Base-by-base conservation (phyloP, 1,284 basidiomycete genomes). In the Ustanciosporium gigantosporum region DNA sequence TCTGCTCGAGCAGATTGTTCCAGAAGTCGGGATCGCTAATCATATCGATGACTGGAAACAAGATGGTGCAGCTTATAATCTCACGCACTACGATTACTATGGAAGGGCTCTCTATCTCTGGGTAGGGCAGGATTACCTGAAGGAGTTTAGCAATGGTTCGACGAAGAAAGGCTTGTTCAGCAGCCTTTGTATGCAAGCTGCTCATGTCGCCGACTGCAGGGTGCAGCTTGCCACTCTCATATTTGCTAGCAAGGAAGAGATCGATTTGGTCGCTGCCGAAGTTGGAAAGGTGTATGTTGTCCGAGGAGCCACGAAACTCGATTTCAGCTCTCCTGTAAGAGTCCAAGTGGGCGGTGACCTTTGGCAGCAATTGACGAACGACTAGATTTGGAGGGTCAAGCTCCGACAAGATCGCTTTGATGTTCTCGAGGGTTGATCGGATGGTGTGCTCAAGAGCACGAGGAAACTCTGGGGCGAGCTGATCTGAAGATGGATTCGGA, bases 1-100 rank as follows among this genome's bases (percentile, higher is more conserved):
- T 84, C 80, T 92, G 87, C 76, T 96, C 92, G 43, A 97, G 89
- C 36, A 86, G 84, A 45, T 86, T 83, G 79, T 97, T 97, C 91
- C 92, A 96, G 32, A 95, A 95, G 78, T 97, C 94, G 15, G 91
- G 89, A 75, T 97, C 93, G 39, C 88, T 84, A 35, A 97, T 74
- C 86, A 93, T 89, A 46, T 96, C 90, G 81, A 96, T 87, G 45
- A 94, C 78, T 3, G 93, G 91, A 70, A 88, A 85, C 24, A 96
- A 76, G 5, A 95, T 85, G 2, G 87, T 82, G 70, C 90, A 93
- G 5, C 89, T 84, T 3, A 89, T 80, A 65, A 97, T 84, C 78
- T 98, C 94, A 36, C 90, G 14, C 85, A 68, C 85, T 13, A 91
- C 85, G 29, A 88, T 85, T 43, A 79, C 83, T 24, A 95, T 82